Conservation (phyloP, 1,139 yeast species). For the Hyphopichia khmerensis region DNA sequence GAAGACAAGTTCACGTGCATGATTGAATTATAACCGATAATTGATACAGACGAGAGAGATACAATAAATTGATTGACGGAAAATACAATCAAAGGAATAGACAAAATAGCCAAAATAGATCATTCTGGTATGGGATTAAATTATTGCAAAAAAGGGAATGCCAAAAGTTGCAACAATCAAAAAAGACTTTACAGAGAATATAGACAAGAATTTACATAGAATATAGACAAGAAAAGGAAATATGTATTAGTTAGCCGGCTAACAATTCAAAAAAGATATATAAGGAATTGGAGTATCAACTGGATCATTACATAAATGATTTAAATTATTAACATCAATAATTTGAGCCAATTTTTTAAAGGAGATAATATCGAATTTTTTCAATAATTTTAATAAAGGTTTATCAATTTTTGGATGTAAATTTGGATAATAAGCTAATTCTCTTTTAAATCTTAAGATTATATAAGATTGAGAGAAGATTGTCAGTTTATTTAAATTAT, state of each 20-base stretch:
- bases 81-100: too few relatives aligned
- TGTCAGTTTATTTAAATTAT: neutral
- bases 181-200: too few relatives aligned
- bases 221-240: neutral
- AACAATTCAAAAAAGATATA: neutral
- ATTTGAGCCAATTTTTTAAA: slow-evolving; percentile 1
- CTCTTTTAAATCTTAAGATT: neutral
- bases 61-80: too few relatives aligned
- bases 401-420: neutral
- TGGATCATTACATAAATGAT: neutral
- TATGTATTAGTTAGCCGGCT: slow-evolving; percentile 1
- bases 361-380: neutral
- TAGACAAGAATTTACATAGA: too few relatives aligned
- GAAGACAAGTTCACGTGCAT: too few relatives aligned
- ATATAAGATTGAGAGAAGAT: neutral
- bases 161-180: too few relatives aligned
- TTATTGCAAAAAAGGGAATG: too few relatives aligned
- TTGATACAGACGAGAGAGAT: too few relatives aligned
- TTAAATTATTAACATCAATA: neutral
- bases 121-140: too few relatives aligned
- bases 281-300: neutral
- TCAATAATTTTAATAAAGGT: neutral
- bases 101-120: too few relatives aligned
- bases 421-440: neutral
- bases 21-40: too few relatives aligned